These are phyloP conservation scores for Candida tibetensis DNA, from an alignment of 805 yeast species.

Conservation along the genomic window DNA sequence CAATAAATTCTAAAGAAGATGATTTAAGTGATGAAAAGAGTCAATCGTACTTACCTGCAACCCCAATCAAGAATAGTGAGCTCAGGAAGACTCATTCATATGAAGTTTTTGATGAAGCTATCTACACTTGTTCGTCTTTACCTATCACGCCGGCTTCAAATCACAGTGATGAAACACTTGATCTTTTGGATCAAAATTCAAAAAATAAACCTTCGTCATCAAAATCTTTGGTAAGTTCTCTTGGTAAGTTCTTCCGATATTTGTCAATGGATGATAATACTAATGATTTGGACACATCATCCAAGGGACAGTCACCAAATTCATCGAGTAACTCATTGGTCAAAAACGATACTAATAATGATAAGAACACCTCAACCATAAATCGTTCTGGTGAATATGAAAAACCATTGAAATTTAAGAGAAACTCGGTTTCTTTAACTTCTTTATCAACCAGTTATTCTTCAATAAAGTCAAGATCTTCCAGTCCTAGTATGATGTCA, in stretches of 20 bases:
- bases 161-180: not conserved
- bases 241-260: slow-evolving; percentile 36
- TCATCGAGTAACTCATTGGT: not conserved
- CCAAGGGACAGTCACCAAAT: not conserved
- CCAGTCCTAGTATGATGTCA: slow-evolving; percentile 40
- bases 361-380: not conserved
- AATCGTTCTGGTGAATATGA: slow-evolving; percentile 10
- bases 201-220: slow-evolving; percentile 5
- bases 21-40: slow-evolving; percentile 6
- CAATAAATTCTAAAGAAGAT: slow-evolving; percentile 26
- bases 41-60: slow-evolving; percentile 12
- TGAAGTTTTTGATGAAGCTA: slow-evolving; percentile 66
- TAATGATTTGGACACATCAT: slow-evolving; percentile 3
- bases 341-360: not conserved
- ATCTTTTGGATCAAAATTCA: not conserved
- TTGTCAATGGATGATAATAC: slow-evolving; percentile 30
- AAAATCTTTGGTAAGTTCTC: slow-evolving; percentile 28
- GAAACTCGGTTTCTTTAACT: slow-evolving; percentile 34
- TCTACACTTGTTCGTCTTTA: slow-evolving; percentile 39
- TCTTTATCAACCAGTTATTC: slow-evolving; percentile 35
- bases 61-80: slow-evolving; percentile 27
- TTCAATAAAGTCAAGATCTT: slow-evolving; percentile 29
- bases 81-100: slow-evolving; percentile 54
- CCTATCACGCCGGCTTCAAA: slow-evolving; percentile 13
- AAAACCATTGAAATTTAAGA: slow-evolving; percentile 10